phyloP scores from a whole-genome alignment of 2,329 filamentous ascomycete species.

The Fusarium siculi region DNA sequence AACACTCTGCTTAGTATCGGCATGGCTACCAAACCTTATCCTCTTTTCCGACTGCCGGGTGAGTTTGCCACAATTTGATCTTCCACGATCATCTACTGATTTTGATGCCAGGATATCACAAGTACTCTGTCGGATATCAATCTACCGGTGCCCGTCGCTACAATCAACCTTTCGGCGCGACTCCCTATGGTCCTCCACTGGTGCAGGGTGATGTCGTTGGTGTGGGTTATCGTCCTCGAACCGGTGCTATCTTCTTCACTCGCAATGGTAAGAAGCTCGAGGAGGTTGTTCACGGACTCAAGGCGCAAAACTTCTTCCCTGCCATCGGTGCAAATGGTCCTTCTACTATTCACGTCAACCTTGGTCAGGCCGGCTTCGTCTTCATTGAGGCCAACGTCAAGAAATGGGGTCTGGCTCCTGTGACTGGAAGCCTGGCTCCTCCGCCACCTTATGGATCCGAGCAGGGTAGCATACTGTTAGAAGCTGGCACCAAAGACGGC shows the following conservation, averaged over 20 bases:
- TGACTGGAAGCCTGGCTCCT: conserved; percentile 93
- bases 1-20: conserved; percentile 88
- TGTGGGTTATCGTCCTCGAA: conserved; percentile 92
- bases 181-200: conserved; percentile 82
- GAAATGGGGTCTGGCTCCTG: conserved; percentile 98
- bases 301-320: conserved; percentile 96
- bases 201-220: conserved; percentile 97
- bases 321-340: conserved; percentile 97
- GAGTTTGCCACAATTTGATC: conserved; percentile 48
- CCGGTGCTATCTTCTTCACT: conserved; percentile 96
- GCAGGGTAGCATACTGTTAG: conserved; percentile 93
- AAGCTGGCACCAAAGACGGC: conserved; percentile 78
- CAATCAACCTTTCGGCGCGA: conserved; percentile 89
- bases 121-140: conserved; percentile 89
- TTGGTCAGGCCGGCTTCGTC: conserved; percentile 97
- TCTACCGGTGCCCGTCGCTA: conserved; percentile 87
- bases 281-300: conserved; percentile 91
- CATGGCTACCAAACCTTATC: conserved; percentile 96
- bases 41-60: conserved; percentile 93
- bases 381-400: conserved; percentile 99
- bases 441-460: conserved; percentile 97
- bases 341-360: conserved; percentile 93
- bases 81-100: conserved; percentile 33
- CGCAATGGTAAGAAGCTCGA: conserved; percentile 98
- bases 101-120: conserved; percentile 77